These are phyloP conservation scores for Termitomyces sp. DNA, from an alignment of 768 basidiomycete genomes.

Conservation along the genomic window DNA sequence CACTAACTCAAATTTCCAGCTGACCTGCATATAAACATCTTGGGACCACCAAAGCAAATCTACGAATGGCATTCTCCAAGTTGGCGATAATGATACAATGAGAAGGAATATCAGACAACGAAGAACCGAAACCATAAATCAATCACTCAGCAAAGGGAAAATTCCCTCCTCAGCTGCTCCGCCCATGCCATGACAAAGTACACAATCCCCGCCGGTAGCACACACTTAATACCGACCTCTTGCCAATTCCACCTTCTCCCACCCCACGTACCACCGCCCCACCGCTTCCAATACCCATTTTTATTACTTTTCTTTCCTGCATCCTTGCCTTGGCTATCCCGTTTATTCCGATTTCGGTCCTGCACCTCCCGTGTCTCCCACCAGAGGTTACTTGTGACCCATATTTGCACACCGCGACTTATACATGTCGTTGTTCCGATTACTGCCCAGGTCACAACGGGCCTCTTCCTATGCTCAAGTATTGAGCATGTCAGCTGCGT, in stretches of 20 bases:
- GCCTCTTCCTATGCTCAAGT: constrained; percentile 62
- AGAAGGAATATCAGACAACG: background rate
- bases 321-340: constrained; percentile 13
- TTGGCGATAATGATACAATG: background rate
- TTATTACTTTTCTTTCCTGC: constrained; percentile 11
- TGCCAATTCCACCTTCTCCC: constrained; percentile 79
- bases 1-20: too few relatives aligned
- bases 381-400: constrained; percentile 91
- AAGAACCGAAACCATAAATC: background rate
- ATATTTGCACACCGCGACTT: constrained; percentile 82
- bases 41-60: background rate
- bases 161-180: constrained; percentile 43
- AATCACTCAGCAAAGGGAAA: constrained; percentile 20
- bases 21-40: background rate
- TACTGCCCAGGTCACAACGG: constrained; percentile 84
- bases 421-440: constrained; percentile 87
- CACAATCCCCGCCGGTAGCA: constrained; percentile 64
- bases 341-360: constrained; percentile 16
- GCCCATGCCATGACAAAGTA: constrained; percentile 84
- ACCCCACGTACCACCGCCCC: constrained; percentile 44
- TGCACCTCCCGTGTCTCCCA: constrained; percentile 31
- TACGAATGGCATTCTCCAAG: background rate
- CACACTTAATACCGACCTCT: constrained; percentile 62
- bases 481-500: constrained; percentile 80
- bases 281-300: constrained; percentile 32